phyloP scores from a whole-genome alignment of 2,329 filamentous ascomycete species.

The Aspergillus fructus region DNA sequence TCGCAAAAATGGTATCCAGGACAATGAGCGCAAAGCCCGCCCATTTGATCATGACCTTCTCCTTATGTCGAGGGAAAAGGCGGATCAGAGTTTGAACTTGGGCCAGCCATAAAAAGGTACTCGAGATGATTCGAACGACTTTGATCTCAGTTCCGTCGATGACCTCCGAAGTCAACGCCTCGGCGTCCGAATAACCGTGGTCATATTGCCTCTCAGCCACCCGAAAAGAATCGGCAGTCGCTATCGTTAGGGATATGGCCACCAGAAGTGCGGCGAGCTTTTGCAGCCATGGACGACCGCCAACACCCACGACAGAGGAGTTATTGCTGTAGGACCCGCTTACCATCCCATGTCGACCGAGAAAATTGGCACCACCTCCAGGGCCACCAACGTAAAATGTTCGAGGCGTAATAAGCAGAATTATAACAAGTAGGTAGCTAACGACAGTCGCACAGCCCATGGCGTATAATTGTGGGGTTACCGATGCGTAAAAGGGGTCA shows the following conservation, averaged over 20 bases:
- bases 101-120: constrained; percentile 94
- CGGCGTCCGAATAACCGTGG: constrained; percentile 75
- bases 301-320: constrained; percentile 75
- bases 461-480: constrained; percentile 89
- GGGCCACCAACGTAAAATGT: constrained; percentile 83
- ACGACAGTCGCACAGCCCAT: constrained; percentile 88
- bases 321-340: constrained; percentile 68
- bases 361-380: constrained; percentile 65
- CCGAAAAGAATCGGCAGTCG: constrained; percentile 84
- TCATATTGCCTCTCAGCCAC: constrained; percentile 81
- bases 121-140: constrained; percentile 86
- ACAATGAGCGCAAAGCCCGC: constrained; percentile 91
- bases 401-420: constrained; percentile 90
- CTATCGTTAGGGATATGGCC: constrained; percentile 84
- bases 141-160: constrained; percentile 83
- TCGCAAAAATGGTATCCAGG: constrained; percentile 86
- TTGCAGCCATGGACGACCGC: constrained; percentile 90
- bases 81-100: constrained; percentile 96
- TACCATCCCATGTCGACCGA: constrained; percentile 80
- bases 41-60: constrained; percentile 99
- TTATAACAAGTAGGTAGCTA: constrained; percentile 87
- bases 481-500: constrained; percentile 91
- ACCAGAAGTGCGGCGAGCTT: constrained; percentile 66
- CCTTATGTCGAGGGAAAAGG: constrained; percentile 90
- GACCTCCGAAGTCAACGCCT: constrained; percentile 72